phyloP scores from a whole-genome alignment of 345 rosid genomes.

The Passiflora organensis region DNA sequence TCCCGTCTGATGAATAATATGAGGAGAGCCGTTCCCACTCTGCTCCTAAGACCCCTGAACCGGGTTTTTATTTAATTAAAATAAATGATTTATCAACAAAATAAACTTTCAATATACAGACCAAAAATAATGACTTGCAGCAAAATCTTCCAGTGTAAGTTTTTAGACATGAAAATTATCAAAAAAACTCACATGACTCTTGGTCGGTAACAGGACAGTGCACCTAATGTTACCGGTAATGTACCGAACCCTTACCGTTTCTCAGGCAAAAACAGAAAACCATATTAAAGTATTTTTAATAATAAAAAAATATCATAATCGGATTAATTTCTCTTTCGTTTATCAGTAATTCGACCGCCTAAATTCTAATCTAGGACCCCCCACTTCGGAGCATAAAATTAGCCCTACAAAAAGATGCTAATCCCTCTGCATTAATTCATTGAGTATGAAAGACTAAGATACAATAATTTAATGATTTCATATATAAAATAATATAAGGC shows the following conservation, averaged over 20 bases:
- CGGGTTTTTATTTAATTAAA: no score
- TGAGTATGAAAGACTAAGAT: slow-evolving; percentile 14
- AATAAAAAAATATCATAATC: no score
- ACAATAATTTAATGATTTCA: slow-evolving; percentile 8
- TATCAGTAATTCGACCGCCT: no score
- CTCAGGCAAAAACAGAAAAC: background rate
- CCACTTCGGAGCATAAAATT: slow-evolving; percentile 17
- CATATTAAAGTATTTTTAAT: no score
- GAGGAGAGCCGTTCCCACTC: no score
- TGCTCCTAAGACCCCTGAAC: no score
- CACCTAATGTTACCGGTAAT: background rate
- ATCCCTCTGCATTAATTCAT: slow-evolving; percentile 10
- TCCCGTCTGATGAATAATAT: no score
- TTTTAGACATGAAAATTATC: slow-evolving; percentile 4
- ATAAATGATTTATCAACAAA: no score
- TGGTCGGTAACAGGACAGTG: slow-evolving; percentile 8
- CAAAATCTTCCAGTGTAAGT: slow-evolving; percentile 4
- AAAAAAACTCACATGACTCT: background rate
- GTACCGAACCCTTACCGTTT: background rate
- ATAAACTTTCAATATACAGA: background rate
- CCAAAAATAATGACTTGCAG: no score
- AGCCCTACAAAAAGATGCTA: slow-evolving; percentile 4
- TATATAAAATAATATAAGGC: slow-evolving; percentile 6
- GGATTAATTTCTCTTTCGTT: no score
- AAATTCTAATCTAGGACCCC: no score